Base-by-base conservation (phyloP, 2,329 filamentous ascomycete species). In the Drechslerella dactyloides region DNA sequence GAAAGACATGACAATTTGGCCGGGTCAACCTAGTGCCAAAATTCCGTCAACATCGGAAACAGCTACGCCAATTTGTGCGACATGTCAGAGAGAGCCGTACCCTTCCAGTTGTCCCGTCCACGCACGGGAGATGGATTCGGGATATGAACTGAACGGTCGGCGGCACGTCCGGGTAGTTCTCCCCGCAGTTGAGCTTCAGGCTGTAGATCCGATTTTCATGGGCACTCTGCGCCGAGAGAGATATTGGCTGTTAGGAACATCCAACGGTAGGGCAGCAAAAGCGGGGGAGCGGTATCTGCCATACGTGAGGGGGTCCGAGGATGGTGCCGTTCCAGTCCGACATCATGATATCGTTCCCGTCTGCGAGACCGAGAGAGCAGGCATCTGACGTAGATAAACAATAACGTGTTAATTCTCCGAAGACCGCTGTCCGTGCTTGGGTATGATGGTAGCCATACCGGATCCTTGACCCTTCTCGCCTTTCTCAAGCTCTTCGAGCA, bases 181-280 rank as follows among this genome's bases (percentile, higher is more conserved):
- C 84, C 74, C 92, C 93, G 83, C 94, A 99, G 83, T 96, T 89
- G 83, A 99, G 96, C 81, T 93, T 96, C 77, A 99, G 86, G 76
- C 91, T 96, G 85, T 99, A 99, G 82, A 99, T 99, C 78, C 94
- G 90, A 82, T 99, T 99, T 84, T 99, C 94, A 80, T 97, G 93
- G 74, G 89, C 92, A 81, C 92, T 96, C 90, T 94, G 78, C 46
- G 44, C 8, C 42, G 40, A 7, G 10, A 24, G 35, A 50, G 21
- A 17, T 42, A 24, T 13, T 19, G 56, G 54, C 15, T 33, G 15
- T 21, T 53, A 30, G 10, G 19, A 19, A 1, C 15, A 40, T 23
- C 27, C 8, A 8, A 35, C n/a, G 15, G 37, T 50, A 50, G 60
- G 66, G 68, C 56, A 58, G 69, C 42, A 55, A 61, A 53, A 13